phyloP scores from a whole-genome alignment of 176 grass and related monocot species.

The Miscanthus lutarioriparius region DNA sequence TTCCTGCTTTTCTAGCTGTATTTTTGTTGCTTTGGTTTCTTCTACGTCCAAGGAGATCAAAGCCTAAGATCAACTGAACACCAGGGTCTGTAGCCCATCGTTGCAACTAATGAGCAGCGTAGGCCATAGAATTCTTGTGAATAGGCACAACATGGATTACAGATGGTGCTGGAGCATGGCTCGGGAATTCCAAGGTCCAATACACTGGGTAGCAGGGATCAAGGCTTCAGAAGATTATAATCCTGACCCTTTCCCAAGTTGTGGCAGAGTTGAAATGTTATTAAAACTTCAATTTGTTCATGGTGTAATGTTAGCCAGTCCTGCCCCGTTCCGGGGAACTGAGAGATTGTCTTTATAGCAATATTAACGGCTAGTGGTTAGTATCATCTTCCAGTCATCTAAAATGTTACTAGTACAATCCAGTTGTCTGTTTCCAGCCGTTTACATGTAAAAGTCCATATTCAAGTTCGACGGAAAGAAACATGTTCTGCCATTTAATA shows the following conservation, averaged over 20 bases:
- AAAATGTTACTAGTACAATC: neutral
- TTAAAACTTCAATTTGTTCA: neutral
- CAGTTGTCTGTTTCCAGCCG: neutral
- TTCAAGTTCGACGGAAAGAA: neutral
- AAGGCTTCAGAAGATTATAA: neutral
- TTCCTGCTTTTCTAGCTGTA: constrained; percentile 76
- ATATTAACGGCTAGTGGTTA: neutral
- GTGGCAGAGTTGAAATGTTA: neutral
- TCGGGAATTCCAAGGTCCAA: neutral
- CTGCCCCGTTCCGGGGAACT: neutral
- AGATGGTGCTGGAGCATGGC: neutral
- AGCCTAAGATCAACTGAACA: constrained; percentile 93
- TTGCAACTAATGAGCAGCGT: neutral
- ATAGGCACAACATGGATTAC: constrained; percentile 19
- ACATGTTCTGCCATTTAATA: neutral
- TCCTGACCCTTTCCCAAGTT: neutral
- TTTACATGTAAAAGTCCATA: neutral
- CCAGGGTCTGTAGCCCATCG: neutral
- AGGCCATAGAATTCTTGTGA: constrained; percentile 6
- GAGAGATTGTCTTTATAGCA: neutral
- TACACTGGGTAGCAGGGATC: neutral
- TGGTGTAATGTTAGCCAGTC: neutral
- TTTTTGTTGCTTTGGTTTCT: constrained; percentile 93
- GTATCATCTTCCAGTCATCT: neutral
- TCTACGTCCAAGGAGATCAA: constrained; percentile 74